These are phyloP conservation scores for Moniliella sp. DNA, from an alignment of 1,284 basidiomycete genomes.

Conservation along the genomic window DNA sequence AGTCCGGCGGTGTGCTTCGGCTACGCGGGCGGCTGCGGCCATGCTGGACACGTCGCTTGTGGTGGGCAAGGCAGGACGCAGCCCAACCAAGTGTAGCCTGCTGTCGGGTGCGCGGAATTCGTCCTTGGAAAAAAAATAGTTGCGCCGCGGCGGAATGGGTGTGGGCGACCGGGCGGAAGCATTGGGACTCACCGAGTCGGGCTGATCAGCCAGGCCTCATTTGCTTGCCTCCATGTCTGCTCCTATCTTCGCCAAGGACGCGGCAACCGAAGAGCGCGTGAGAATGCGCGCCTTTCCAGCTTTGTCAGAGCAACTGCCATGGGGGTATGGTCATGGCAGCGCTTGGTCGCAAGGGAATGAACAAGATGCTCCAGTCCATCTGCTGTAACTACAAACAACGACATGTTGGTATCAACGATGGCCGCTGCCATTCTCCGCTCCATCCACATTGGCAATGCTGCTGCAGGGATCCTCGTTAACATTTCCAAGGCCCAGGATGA, in stretches of 20 bases:
- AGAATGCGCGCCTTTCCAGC: slow-evolving; percentile 84
- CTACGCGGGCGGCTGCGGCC: background rate
- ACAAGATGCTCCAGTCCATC: slow-evolving; percentile 77
- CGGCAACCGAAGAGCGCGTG: slow-evolving; percentile 37
- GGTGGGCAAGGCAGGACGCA: too few species aligned
- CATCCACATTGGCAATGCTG: slow-evolving; percentile 91
- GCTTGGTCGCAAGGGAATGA: slow-evolving; percentile 81
- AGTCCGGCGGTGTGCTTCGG: background rate
- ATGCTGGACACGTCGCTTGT: background rate
- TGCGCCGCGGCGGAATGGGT: background rate
- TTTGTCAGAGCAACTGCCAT: slow-evolving; percentile 91
- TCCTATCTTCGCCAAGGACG: background rate
- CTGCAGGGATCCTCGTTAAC: slow-evolving; percentile 95
- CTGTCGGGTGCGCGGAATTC: background rate
- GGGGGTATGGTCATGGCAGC: slow-evolving; percentile 97
- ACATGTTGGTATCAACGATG: slow-evolving; percentile 93
- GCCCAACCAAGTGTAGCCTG: too few species aligned
- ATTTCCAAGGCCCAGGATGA: slow-evolving; percentile 99
- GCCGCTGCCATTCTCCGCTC: slow-evolving; percentile 93
- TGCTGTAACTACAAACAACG: slow-evolving; percentile 73
- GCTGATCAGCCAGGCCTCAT: background rate
- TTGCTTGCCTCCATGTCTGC: background rate
- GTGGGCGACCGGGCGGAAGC: background rate
- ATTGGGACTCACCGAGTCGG: background rate
- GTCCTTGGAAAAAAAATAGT: background rate